Conservation (phyloP, 192 early-diverging fungal species). For the Linnemannia hyalina region DNA sequence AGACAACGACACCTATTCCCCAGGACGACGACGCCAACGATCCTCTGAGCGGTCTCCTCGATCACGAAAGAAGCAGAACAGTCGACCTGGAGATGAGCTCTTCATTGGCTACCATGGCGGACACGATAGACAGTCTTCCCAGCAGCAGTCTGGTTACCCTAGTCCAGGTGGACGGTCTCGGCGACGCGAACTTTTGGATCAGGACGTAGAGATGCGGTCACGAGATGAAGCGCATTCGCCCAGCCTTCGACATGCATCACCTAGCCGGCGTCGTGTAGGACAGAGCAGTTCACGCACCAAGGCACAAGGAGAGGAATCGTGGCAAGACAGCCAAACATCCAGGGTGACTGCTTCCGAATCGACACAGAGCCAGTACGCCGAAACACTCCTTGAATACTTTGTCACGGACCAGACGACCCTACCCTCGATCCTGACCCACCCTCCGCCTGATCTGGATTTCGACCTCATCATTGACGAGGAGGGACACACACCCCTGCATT, state of each 20-base stretch:
- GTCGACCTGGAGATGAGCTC: slow-evolving; percentile 43
- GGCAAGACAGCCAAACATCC: slow-evolving; percentile 23
- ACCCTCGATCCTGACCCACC: slow-evolving; percentile 66
- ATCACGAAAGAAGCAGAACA: slow-evolving; percentile 30
- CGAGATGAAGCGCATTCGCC: slow-evolving; percentile 24
- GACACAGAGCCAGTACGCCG: slow-evolving; percentile 42
- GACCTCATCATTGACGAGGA: slow-evolving; percentile 94
- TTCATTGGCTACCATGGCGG: slow-evolving; percentile 39
- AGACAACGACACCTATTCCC: slow-evolving; percentile 37
- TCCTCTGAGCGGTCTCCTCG: slow-evolving; percentile 29
- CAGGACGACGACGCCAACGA: slow-evolving; percentile 22
- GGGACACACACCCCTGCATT: slow-evolving; percentile 94
- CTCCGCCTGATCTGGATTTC: slow-evolving; percentile 80
- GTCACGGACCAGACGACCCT: slow-evolving; percentile 60
- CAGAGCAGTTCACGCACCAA: slow-evolving; percentile 19
- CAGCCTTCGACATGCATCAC: slow-evolving; percentile 19
- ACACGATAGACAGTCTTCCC: slow-evolving; percentile 3
- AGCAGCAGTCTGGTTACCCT: slow-evolving; percentile 21
- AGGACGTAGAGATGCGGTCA: slow-evolving; percentile 31
- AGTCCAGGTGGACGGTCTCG: slow-evolving; percentile 2
- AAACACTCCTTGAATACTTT: slow-evolving; percentile 54
- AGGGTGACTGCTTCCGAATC: neutral
- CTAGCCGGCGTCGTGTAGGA: slow-evolving; percentile 25
- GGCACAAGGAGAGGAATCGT: slow-evolving; percentile 17
- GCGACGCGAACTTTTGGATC: neutral